A percentile compares a stretch with the other conserved stretches of the same genome.
These are phyloP conservation scores for Amoebophrya sp. DNA, from an alignment of 169 alveolate species.

Conservation along the genomic window DNA sequence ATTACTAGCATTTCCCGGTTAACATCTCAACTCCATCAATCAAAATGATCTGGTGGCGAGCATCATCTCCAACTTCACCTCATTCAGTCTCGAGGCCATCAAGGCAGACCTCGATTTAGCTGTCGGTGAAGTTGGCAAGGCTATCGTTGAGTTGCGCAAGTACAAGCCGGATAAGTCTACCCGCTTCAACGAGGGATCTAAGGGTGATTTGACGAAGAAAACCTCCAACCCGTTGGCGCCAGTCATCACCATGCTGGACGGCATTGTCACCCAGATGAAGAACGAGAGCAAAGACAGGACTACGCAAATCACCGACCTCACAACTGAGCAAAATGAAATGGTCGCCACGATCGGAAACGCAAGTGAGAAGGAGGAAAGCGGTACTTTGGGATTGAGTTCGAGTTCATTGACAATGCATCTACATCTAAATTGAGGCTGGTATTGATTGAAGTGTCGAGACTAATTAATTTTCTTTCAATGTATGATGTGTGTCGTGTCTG, in stretches of 20 bases:
- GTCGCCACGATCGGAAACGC: background rate
- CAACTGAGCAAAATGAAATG: background rate
- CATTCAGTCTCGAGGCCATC: background rate
- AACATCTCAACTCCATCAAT: too few species aligned
- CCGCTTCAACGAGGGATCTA: constrained; percentile 15
- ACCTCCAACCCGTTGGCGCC: constrained; percentile 11
- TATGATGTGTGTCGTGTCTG: too few species aligned
- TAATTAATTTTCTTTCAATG: too few species aligned
- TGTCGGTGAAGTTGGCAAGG: background rate
- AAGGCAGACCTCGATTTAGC: background rate
- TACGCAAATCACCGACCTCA: background rate
- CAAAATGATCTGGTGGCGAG: too few species aligned
- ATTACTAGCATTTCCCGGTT: too few species aligned
- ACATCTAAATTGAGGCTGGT: too few species aligned
- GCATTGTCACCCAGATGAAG: background rate
- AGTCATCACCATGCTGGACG: constrained; percentile 23
- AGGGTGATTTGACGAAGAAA: background rate
- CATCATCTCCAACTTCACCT: too few species aligned
- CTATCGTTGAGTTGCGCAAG: background rate
- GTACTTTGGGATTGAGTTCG: too few species aligned
- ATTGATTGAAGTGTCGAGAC: too few species aligned
- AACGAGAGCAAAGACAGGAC: background rate
- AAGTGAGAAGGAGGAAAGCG: background rate
- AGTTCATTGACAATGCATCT: too few species aligned
- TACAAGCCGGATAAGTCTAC: background rate